These are phyloP conservation scores for Xylariaceae sp. DNA, from an alignment of 2,329 filamentous ascomycete genomes.

Conservation along the genomic window DNA sequence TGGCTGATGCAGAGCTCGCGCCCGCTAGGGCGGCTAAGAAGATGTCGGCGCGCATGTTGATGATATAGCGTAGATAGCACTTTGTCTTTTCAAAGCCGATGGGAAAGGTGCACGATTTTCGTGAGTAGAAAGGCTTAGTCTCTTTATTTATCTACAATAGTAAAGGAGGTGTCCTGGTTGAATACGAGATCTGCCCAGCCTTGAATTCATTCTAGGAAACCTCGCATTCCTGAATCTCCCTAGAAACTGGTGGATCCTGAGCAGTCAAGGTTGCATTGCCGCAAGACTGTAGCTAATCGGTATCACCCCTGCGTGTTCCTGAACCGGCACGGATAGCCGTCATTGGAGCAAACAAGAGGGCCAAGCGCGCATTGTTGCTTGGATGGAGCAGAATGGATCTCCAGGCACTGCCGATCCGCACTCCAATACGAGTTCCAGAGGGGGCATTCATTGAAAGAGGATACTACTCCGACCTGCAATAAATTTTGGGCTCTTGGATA, in stretches of 20 bases:
- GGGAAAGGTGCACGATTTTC: background rate
- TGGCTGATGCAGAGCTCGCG: constrained; percentile 31
- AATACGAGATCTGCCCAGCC: constrained; percentile 2
- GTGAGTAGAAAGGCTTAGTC: background rate
- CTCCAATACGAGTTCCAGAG: constrained; percentile 18
- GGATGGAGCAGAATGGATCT: constrained; percentile 22
- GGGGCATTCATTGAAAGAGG: constrained; percentile 7
- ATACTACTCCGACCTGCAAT: constrained; percentile 11
- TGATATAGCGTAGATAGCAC: constrained; percentile 2
- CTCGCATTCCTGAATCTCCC: constrained; percentile 24
- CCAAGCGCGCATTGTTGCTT: constrained; percentile 22
- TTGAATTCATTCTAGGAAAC: constrained; percentile 5
- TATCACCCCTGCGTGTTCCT: constrained; percentile 30
- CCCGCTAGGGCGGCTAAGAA: constrained; percentile 33
- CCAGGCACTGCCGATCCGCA: constrained; percentile 28
- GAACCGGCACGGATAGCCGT: constrained; percentile 27
- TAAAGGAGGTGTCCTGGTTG: constrained; percentile 9
- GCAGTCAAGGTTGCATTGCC: constrained; percentile 29
- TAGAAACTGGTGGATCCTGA: constrained; percentile 18
- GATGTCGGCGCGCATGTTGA: constrained; percentile 37
- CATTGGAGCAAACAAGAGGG: constrained; percentile 29
- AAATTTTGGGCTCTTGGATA: constrained; percentile 7
- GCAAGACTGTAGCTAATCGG: constrained; percentile 29
- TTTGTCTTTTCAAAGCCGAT: background rate
- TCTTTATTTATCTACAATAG: background rate